Base-by-base conservation (phyloP, 2,329 filamentous ascomycete species). In the Aureobasidium zeae region DNA sequence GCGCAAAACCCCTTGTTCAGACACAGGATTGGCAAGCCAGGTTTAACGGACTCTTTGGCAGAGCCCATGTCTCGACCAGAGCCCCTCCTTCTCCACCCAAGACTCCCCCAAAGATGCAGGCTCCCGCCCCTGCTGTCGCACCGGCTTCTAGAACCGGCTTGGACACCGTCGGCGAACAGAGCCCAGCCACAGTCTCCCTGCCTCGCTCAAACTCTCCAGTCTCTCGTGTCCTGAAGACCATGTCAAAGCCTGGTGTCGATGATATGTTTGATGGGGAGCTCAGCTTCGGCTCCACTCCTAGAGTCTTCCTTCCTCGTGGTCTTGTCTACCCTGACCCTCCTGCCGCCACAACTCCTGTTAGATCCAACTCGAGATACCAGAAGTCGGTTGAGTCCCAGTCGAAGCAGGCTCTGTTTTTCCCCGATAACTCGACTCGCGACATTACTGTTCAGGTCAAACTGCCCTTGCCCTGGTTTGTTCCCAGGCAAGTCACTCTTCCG, bases 11-110 rank as follows among this genome's bases (percentile, higher is more conserved):
- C 33, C 57, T 69, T 47, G 61, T 69, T 38, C 69, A 63, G 48
- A 65, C 65, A 53, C 65, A 49, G 56, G 72, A 72, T 44, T 89
- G 87, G 87, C 86, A 94, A 61, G 81, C 83, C 54, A 79, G 79
- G 55, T 87, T 95, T 60, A 87, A 94, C 61, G 80, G 74, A 33
- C 72, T 94, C 32, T 70, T 80, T 44, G 76, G 79, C 52, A 87
- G 83, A 57, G 71, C 77, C 5, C 56, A 63, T 6, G 64, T 72
- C 15, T 69, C 57, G 20, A 58, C 62, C 3, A 58, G 61, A 20
- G 51, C 57, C 5, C 57, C 59, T n/a, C 59, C 58, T 10, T 59
- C 58, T 19, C 57, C 58, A 31, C 58, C 59, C 16, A 56, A 60
- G 22, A 67, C 62, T 22, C 60, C 63, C 38, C 61, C 62, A 13